Percentiles rank a stretch among this genome's conserved stretches.
Conservation (phyloP, 1,284 basidiomycete genomes). For the Wolfiporia cocos region DNA sequence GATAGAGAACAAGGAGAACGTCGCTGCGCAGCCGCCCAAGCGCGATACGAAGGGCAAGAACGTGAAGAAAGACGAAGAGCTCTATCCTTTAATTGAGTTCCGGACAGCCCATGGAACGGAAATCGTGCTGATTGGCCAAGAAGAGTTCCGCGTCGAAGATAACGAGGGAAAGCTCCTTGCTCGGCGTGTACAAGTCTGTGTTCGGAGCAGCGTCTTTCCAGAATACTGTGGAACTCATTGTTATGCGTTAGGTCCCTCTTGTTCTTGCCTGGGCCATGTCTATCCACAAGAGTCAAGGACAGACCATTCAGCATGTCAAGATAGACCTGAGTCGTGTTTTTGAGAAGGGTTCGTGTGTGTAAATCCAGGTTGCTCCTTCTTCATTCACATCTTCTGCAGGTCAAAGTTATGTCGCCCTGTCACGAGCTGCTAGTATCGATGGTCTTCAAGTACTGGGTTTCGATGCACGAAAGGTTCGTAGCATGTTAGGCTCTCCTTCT, state of each 20-base stretch:
- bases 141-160: conserved; percentile 41
- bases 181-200: conserved; percentile 50
- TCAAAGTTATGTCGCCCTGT: conserved; percentile 94
- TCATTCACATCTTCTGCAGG: conserved; percentile 33
- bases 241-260: conserved; percentile 52
- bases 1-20: conserved; percentile 26
- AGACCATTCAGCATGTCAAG: conserved; percentile 83
- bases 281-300: conserved; percentile 93
- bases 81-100: conserved; percentile 78
- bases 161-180: conserved; percentile 33
- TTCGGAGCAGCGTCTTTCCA: conserved; percentile 5
- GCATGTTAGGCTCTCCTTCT: not conserved
- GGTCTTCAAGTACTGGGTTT: conserved; percentile 91
- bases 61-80: conserved; percentile 29
- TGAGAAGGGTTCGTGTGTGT: conserved; percentile 72
- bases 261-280: conserved; percentile 94
- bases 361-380: not conserved
- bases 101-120: conserved; percentile 56
- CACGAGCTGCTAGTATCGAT: conserved; percentile 88
- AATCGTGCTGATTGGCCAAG: conserved; percentile 43
- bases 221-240: conserved; percentile 13
- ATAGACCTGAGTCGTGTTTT: conserved; percentile 80
- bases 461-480: conserved; percentile 62
- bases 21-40: conserved; percentile 15
- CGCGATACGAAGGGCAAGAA: conserved; percentile 26